phyloP scores from a whole-genome alignment of 2,329 filamentous ascomycete genomes.

The Intubia oerlemansii region DNA sequence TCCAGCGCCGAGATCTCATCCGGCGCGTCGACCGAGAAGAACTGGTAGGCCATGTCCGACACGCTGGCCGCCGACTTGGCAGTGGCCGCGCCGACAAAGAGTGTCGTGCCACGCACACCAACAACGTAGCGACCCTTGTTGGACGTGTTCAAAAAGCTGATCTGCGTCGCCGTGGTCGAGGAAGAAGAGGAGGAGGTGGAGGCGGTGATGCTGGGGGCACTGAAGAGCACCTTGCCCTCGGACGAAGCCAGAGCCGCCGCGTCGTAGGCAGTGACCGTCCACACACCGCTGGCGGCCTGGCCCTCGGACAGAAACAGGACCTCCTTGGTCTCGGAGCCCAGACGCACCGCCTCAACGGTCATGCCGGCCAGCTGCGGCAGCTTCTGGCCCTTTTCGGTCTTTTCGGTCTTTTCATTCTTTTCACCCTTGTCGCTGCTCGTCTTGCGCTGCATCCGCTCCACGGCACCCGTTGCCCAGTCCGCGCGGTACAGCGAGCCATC shows the following conservation, averaged over 20 bases:
- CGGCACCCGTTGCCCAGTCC: constrained; percentile 30
- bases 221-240: constrained; percentile 5
- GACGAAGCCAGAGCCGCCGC: constrained; percentile 2
- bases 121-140: constrained; percentile 36
- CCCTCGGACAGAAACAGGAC: constrained; percentile 25
- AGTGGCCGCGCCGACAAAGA: constrained; percentile 37
- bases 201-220: constrained; percentile 1
- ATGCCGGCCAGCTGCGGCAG: constrained; percentile 21
- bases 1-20: constrained; percentile 50
- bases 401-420: too few relatives aligned
- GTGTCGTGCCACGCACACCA: constrained; percentile 25
- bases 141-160: constrained; percentile 24
- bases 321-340: constrained; percentile 18
- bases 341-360: constrained; percentile 17
- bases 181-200: constrained; percentile 1
- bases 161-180: constrained; percentile 10
- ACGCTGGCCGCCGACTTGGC: constrained; percentile 14
- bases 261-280: constrained; percentile 24
- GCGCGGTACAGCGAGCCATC: constrained; percentile 34
- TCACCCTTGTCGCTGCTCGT: constrained; percentile 4
- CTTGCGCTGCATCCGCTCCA: constrained; percentile 18
- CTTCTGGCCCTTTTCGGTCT: too few relatives aligned
- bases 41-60: constrained; percentile 28
- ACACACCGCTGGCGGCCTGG: constrained; percentile 17
- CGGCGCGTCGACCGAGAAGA: constrained; percentile 34